phyloP scores from a whole-genome alignment of 1,139 yeast genomes.

The Kodamaea alishanica region DNA sequence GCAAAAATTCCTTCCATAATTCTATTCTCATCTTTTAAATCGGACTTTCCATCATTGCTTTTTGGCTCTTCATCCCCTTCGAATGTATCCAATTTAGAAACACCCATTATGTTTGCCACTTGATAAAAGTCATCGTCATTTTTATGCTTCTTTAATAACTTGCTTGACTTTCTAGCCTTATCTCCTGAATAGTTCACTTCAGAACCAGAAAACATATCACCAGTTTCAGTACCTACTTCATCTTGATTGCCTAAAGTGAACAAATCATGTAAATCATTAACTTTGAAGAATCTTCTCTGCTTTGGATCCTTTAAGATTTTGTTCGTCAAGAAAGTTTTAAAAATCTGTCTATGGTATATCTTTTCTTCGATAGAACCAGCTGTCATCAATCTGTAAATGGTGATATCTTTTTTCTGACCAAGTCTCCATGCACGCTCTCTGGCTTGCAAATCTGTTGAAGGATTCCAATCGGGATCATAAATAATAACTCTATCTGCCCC shows the following conservation, averaged over 20 bases:
- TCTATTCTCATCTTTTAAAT: constrained; percentile 51
- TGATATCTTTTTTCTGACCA: constrained; percentile 93
- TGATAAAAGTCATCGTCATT: constrained; percentile 55
- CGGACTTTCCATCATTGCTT: constrained; percentile 15
- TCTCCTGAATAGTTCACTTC: constrained; percentile 35
- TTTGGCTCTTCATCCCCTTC: constrained; percentile 37
- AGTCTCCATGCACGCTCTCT: constrained; percentile 96
- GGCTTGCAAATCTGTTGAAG: constrained; percentile 95
- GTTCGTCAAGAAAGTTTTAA: constrained; percentile 90
- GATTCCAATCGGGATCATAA: constrained; percentile 98
- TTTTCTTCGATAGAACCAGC: constrained; percentile 97
- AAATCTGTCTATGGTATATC: constrained; percentile 92
- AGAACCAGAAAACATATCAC: constrained; percentile 56
- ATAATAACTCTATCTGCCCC: constrained; percentile 95
- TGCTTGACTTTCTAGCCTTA: constrained; percentile 23
- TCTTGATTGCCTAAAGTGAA: constrained; percentile 78
- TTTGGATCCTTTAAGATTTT: constrained; percentile 94
- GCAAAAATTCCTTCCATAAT: constrained; percentile 75
- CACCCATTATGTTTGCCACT: constrained; percentile 54
- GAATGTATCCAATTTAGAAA: constrained; percentile 48
- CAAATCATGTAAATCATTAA: constrained; percentile 85
- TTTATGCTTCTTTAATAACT: constrained; percentile 24
- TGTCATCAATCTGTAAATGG: constrained; percentile 86
- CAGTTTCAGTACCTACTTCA: constrained; percentile 63
- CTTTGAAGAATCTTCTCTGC: constrained; percentile 87